Evolutionary conservation across 2,329 filamentous ascomycete species (phyloP).

Genomic region (Colletotrichum salicis): DNA sequence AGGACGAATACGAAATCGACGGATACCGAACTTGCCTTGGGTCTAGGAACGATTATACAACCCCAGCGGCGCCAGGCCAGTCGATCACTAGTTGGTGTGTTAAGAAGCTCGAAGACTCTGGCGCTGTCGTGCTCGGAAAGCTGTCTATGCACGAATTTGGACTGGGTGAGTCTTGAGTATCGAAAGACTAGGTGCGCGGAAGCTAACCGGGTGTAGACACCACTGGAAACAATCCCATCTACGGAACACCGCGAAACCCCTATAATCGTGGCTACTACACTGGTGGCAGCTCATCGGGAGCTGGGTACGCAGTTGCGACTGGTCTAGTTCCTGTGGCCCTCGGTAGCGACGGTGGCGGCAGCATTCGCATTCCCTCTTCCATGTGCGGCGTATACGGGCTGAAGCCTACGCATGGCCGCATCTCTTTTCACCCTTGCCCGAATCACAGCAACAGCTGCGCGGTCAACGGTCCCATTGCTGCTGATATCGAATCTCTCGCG

Average conservation of each 20-base stretch:
- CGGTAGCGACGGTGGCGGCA: slow-evolving; percentile 79
- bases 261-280: slow-evolving; percentile 79
- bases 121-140: slow-evolving; percentile 53
- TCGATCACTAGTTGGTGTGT: slow-evolving; percentile 75
- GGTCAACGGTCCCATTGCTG: slow-evolving; percentile 75
- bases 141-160: slow-evolving; percentile 82
- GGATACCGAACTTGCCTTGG: slow-evolving; percentile 77
- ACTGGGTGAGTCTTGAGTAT: slow-evolving; percentile 60
- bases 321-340: slow-evolving; percentile 78
- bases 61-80: slow-evolving; percentile 49
- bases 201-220: slow-evolving; percentile 60
- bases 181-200: background rate
- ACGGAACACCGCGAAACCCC: slow-evolving; percentile 81
- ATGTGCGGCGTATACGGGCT: slow-evolving; percentile 81
- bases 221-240: slow-evolving; percentile 78
- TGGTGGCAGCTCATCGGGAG: slow-evolving; percentile 80
- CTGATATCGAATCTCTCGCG: slow-evolving; percentile 73
- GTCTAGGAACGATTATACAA: slow-evolving; percentile 69
- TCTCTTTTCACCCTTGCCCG: slow-evolving; percentile 70
- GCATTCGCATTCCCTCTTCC: slow-evolving; percentile 76
- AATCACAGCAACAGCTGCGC: slow-evolving; percentile 70
- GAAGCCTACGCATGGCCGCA: slow-evolving; percentile 75
- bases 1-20: slow-evolving; percentile 81
- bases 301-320: slow-evolving; percentile 74
- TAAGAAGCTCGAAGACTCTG: slow-evolving; percentile 72